phyloP scores from a whole-genome alignment of 805 yeast species.

The Millerozyma acaciae region DNA sequence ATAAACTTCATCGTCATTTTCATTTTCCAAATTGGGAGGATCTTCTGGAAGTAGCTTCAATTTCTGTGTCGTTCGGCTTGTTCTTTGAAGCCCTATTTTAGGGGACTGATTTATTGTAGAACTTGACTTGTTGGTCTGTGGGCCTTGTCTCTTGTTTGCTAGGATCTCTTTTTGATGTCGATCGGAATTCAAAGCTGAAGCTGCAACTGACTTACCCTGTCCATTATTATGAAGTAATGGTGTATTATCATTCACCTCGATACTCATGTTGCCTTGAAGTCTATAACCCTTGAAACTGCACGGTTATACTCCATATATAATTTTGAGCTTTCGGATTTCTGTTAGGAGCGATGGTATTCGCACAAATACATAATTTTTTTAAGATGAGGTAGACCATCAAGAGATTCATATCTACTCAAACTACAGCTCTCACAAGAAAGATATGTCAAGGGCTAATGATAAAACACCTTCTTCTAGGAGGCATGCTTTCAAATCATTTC shows the following conservation, averaged over 20 bases:
- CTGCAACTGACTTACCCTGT: slow-evolving; percentile 9
- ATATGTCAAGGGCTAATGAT: slow-evolving; percentile 4
- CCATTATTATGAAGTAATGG: slow-evolving; percentile 11
- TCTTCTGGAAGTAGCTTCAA: slow-evolving; percentile 60
- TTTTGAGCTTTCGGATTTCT: too few relatives aligned
- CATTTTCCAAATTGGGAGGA: slow-evolving; percentile 24
- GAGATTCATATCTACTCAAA: too few relatives aligned
- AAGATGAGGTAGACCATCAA: too few relatives aligned
- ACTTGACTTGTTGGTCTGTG: slow-evolving; percentile 21
- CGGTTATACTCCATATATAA: too few relatives aligned
- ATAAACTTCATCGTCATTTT: slow-evolving; percentile 49
- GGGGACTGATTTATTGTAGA: slow-evolving; percentile 32
- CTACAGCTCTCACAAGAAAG: too few relatives aligned
- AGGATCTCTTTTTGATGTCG: slow-evolving; percentile 1
- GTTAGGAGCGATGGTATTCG: too few relatives aligned
- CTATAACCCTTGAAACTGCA: neutral
- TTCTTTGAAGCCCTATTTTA: slow-evolving; percentile 68
- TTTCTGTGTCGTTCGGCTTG: slow-evolving; percentile 71
- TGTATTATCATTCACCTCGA: slow-evolving; percentile 5
- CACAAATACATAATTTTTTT: too few relatives aligned
- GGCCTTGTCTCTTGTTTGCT: slow-evolving; percentile 2
- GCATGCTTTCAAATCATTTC: slow-evolving; percentile 70
- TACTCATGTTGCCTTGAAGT: slow-evolving; percentile 2
- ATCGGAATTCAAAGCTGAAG: slow-evolving; percentile 5
- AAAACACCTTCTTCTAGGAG: slow-evolving; percentile 27